Base-by-base conservation (phyloP, 2,329 filamentous ascomycete species). In the Penicillium sp. region DNA sequence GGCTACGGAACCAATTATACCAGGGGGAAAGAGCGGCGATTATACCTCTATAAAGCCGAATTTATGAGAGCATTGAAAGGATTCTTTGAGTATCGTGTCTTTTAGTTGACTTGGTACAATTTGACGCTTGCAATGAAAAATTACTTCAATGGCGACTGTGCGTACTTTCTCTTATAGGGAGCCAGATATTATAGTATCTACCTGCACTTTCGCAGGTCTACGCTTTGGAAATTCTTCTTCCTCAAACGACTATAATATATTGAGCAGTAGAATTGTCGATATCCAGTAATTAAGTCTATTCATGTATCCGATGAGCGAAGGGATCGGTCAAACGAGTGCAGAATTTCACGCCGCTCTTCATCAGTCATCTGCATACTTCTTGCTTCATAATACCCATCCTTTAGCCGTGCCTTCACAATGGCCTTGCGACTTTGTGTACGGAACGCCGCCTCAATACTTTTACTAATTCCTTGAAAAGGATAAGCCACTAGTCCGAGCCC, bases 391-490 rank as follows among this genome's bases (percentile, higher is more conserved):
- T 52, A 58, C 15, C 58, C 58, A 34, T 53, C 53, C 6, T 53
- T 48, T 0, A 61, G 44, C 17, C 56, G 41, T 10, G 58, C 54
- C 32, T 24, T 35, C 1, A 57, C 57, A 45, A 61, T 53, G 8
- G 46, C 53, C 34, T 61, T 61, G 0, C 51, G 54, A 9, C 53
- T 55, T 29, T 58, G 57, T 1, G 54, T 53, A 34, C 57, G 37
- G 21, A 61, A 58, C 3, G 49, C 49, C 7, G 51, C 42, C 40
- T 61, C 58, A 3, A 61, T 57, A 21, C 58, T 61, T 33, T 54
- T 57, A 3, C 54, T 48, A n/a, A 61, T 56, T 12, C 58, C 58
- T 37, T 61, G 56, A 5, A 58, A 59, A 3, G 58, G 58, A 51
- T 61, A 61, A 6, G 57, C 58, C 29, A 53, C 49, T 6, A 61